Percentiles rank a stretch among this genome's conserved stretches.
Conservation (phyloP, 225 moss, liverwort and hornwort genomes). For the Neckera pumila region DNA sequence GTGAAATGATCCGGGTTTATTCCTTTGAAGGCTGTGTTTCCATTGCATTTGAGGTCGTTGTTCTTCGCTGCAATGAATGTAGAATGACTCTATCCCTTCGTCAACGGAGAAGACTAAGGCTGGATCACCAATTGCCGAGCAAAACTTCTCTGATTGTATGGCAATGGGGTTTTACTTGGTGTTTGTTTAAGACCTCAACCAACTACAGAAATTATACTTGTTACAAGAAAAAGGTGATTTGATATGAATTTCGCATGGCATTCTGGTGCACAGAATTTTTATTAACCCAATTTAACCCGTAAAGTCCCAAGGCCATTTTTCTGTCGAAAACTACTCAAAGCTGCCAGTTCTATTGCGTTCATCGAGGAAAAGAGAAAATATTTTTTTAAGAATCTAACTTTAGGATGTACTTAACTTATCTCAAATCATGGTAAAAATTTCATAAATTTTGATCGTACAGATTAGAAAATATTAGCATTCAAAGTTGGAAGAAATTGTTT, state of each 20-base stretch:
- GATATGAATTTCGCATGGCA: neutral
- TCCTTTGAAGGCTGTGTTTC: neutral
- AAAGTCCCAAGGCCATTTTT: no score
- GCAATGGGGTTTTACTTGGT: neutral
- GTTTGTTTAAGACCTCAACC: neutral
- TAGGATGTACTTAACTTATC: no score
- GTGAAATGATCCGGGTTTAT: neutral
- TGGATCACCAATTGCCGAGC: neutral
- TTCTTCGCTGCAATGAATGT: neutral
- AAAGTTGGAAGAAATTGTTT: no score
- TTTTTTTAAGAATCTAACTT: no score
- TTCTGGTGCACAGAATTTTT: neutral
- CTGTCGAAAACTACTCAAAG: no score
- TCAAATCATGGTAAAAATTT: no score
- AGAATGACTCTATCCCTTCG: neutral
- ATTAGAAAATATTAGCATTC: no score
- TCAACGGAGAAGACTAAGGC: neutral
- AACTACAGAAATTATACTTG: neutral
- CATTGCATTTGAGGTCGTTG: neutral
- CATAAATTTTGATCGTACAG: no score
- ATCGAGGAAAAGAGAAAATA: no score
- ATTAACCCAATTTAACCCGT: neutral
- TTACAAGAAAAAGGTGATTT: neutral
- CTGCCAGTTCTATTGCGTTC: no score
- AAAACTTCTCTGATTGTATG: neutral